Conservation (phyloP, 371 early-diverging fungal species). For the Batrachochytrium dendrobatidis region DNA sequence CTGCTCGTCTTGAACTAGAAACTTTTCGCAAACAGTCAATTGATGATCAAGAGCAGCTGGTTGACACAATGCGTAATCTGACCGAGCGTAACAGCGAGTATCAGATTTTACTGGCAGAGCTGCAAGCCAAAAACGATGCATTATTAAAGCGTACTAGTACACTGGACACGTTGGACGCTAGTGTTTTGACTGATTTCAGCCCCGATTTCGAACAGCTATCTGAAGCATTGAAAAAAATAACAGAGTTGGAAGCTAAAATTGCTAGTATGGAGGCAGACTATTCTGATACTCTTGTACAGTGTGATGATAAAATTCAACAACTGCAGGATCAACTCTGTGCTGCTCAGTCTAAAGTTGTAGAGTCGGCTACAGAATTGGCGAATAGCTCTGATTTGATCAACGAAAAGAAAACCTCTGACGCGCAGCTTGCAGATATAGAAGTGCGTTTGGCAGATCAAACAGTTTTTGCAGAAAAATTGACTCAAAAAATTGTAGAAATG, state of each 20-base stretch:
- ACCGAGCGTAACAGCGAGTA: slow-evolving; percentile 19
- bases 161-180: too few species aligned
- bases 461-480: not conserved
- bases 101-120: slow-evolving; percentile 7
- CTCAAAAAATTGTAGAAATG: not conserved
- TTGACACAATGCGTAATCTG: slow-evolving; percentile 28
- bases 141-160: slow-evolving; percentile 2
- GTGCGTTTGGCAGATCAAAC: not conserved
- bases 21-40: not conserved
- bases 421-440: not conserved
- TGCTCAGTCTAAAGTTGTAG: too few species aligned
- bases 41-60: slow-evolving; percentile 19
- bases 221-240: not conserved
- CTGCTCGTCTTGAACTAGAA: too few species aligned
- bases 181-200: too few species aligned
- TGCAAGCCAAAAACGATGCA: not conserved
- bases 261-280: too few species aligned
- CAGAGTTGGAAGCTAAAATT: not conserved
- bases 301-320: too few species aligned
- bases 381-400: too few species aligned
- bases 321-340: too few species aligned
- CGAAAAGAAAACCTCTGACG: too few species aligned
- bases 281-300: too few species aligned
- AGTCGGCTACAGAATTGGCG: too few species aligned
- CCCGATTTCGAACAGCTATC: too few species aligned